Evolutionary conservation across 306 rosid genomes (phyloP).

Genomic region (Prunus salicina): DNA sequence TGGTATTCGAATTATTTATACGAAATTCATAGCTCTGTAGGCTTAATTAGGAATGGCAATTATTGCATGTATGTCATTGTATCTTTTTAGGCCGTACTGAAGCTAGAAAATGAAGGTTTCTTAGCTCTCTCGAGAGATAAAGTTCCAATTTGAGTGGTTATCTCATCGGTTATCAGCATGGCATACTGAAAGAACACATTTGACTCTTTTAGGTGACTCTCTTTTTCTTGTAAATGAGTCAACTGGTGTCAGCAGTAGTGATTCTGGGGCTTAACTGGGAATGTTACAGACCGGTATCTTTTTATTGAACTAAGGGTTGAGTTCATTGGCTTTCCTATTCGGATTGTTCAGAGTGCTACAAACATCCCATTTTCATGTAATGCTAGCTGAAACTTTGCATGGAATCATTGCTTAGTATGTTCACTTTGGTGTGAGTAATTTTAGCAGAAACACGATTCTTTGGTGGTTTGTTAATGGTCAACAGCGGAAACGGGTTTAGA

Average conservation of each 20-base stretch:
- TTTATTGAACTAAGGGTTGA: neutral
- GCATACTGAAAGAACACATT: neutral
- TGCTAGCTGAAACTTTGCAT: neutral
- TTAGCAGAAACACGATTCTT: neutral
- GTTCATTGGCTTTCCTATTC: neutral
- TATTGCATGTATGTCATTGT: neutral
- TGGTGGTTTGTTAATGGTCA: neutral
- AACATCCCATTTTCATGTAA: neutral
- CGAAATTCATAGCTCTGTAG: neutral
- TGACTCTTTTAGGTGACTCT: neutral
- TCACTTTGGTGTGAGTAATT: neutral
- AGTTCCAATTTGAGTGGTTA: neutral
- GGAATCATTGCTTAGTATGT: neutral
- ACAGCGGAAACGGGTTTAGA: neutral
- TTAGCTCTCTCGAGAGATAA: neutral
- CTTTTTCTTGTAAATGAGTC: neutral
- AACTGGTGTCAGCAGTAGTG: neutral
- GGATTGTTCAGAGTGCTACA: neutral
- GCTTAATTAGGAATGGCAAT: neutral
- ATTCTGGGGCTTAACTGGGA: neutral
- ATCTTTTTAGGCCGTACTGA: neutral
- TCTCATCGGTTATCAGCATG: neutral
- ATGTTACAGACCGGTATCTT: neutral
- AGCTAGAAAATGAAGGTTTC: neutral
- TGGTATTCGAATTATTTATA: neutral